Base-by-base conservation (phyloP, 495 filamentous ascomycete species). In the Astrothelium subdiscretum region DNA sequence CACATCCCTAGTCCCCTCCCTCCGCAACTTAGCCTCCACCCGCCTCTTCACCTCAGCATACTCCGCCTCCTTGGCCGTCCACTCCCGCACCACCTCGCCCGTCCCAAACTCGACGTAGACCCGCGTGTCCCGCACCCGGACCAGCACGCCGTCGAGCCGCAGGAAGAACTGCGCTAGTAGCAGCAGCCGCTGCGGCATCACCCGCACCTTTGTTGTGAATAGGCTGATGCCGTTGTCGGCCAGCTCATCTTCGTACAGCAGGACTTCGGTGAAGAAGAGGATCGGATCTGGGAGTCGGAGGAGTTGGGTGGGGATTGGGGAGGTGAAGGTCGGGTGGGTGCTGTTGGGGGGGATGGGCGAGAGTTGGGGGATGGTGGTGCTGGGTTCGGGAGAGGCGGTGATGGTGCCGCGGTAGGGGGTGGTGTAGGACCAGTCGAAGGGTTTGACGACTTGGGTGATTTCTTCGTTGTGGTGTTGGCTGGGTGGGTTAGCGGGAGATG, bases 361-460 rank as follows among this genome's bases (percentile, higher is more conserved):
- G 48, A 54, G 24, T 4, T 35, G 31, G 27, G 64, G 61, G 32
- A 54, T 15, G 32, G 26, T 48, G 11, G 32, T 38, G 32, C 58
- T 32, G n/a, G 24, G 32, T 5, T 6, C 24, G 27, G 31, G n/a
- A 3, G 27, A 18, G 26, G 57, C 5, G 11, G 43, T 63, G 1
- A 82, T 75, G 15, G 85, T 89, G 27, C 94, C 94, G 59, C 79
- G 81, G 71, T 95, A 97, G 57, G 85, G 81, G 18, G 92, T 96
- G 60, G 80, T 91, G 73, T 97, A 98, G 42, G 90, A 95, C 94
- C 94, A 98, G 75, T 98, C 94, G 72, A 94, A 98, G 11, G 92
- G 91, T 72, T 91, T 90, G 20, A 97, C 89, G 20, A 97, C 85
- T 70, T 96, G 90, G 70, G 88, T 91, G 62, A 97, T 96, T 22